phyloP scores from a whole-genome alignment of 495 filamentous ascomycete species.

The Lasiosphaeris hirsuta region DNA sequence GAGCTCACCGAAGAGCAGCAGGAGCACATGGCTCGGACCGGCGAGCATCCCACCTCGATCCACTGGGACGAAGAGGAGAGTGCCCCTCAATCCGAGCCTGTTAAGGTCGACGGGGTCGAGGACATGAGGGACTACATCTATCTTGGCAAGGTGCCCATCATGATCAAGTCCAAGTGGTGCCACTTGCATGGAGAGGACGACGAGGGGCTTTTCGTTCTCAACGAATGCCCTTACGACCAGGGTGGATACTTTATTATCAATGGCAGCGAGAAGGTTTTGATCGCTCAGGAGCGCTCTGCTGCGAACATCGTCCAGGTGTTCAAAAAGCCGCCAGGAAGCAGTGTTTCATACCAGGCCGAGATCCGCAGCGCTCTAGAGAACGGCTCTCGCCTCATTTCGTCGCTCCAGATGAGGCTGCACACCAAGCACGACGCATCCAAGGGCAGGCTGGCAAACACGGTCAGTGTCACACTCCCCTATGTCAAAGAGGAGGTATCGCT shows the following conservation, averaged over 20 bases:
- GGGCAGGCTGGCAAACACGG: constrained; percentile 78
- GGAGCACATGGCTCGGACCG: constrained; percentile 43
- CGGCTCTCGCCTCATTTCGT: constrained; percentile 87
- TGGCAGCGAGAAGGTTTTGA: constrained; percentile 98
- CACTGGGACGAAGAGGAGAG: constrained; percentile 57
- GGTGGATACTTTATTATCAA: constrained; percentile 99
- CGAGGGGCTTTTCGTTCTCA: constrained; percentile 75
- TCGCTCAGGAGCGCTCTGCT: constrained; percentile 94
- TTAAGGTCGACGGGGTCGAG: constrained; percentile 45
- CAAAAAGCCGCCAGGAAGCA: constrained; percentile 85
- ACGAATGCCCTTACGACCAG: constrained; percentile 96
- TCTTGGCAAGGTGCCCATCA: constrained; percentile 92
- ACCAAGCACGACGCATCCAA: constrained; percentile 75
- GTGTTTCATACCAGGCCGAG: constrained; percentile 88
- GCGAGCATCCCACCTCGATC: constrained; percentile 50
- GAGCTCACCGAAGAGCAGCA: constrained; percentile 55
- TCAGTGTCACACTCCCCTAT: constrained; percentile 86
- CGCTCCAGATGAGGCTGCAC: constrained; percentile 81
- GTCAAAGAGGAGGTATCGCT: constrained; percentile 92
- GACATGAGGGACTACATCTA: constrained; percentile 54
- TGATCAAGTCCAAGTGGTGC: constrained; percentile 95
- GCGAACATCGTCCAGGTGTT: constrained; percentile 99
- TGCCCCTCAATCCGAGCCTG: constrained; percentile 33
- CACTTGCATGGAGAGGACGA: constrained; percentile 77
- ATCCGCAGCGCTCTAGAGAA: constrained; percentile 96